Evolutionary conservation across 2,329 filamentous ascomycete species (phyloP), one percentile per base, ranked within the genome.

Genomic region (Cladophialophora exuberans): DNA sequence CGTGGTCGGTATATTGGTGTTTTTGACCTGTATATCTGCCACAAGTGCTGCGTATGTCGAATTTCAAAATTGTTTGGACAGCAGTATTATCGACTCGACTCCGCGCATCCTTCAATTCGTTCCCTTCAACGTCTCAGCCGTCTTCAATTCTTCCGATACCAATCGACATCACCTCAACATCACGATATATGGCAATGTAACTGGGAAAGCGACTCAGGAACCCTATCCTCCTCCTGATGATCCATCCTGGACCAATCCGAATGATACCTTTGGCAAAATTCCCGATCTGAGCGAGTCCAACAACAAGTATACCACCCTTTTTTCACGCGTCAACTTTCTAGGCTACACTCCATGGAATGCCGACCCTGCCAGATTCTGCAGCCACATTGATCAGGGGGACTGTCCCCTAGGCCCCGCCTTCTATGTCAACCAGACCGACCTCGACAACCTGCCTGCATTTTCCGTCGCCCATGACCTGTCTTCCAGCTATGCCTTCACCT

Each of bases 121-220:
- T 10, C 92, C 94, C 2, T 71, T 86, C 30, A 85, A 82, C 63
- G 83, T 94, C 54, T 85, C 89, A 65, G 93, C 89, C 53, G 74
- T 76, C 17, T 96, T 96, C 76, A 81, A 90, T 26, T 30, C 46
- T 23, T 79, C 81, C 23, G 70, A 75, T 11, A 74, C 81, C 60
- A 70, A 81, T 3, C 79, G 75, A 46, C 84, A 92, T 67, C 83
- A 80, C 35, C 78, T 99, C 44, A 84, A 83, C 60, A 76, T 97
- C 52, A 94, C 85, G 1, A 82, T 96, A 42, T 97, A 90, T 76
- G 93, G 92, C 47, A 97, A 97, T 72, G 90, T 97, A 25, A 89
- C 87, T 6, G 94, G 94, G 42, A 83, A 86, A 46, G 79, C 81
- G 39, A 77, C 78, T 2, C 67, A 73, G 10, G 74, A 76, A n/a